Evolutionary conservation across 768 basidiomycete genomes (phyloP).

Genomic region (Leccinum longicurvipes): DNA sequence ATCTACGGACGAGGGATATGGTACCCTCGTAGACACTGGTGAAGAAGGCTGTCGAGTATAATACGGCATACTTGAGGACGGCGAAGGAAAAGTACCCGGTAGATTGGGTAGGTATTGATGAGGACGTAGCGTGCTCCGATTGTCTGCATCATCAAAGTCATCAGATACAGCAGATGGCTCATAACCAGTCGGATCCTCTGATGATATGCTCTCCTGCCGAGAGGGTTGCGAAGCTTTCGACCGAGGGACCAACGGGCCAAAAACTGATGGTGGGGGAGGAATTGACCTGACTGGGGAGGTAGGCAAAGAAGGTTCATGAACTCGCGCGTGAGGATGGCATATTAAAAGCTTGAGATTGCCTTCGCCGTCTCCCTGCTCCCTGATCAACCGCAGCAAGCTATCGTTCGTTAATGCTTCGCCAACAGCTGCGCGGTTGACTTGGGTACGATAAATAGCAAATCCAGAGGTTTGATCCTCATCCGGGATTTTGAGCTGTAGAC

Average conservation of each 20-base stretch:
- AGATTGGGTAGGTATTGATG: conserved; percentile 31
- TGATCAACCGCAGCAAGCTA: conserved; percentile 67
- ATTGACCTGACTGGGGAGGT: conserved; percentile 44
- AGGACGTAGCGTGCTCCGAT: conserved; percentile 44
- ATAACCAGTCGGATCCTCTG: conserved; percentile 62
- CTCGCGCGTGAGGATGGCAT: conserved; percentile 58
- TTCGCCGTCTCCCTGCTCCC: conserved; percentile 66
- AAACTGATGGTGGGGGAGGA: conserved; percentile 47
- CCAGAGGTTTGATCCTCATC: conserved; percentile 74
- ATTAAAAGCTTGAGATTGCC: conserved; percentile 86
- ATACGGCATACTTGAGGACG: conserved; percentile 39
- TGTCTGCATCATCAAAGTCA: conserved; percentile 59
- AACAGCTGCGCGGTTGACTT: conserved; percentile 75
- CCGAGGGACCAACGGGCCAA: conserved; percentile 49
- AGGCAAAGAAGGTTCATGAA: conserved; percentile 48
- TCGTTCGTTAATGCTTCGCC: conserved; percentile 73
- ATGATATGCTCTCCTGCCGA: conserved; percentile 69
- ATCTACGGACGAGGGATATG: conserved; percentile 24
- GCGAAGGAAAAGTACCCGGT: conserved; percentile 25
- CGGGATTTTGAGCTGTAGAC: conserved; percentile 63
- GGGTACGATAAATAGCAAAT: conserved; percentile 83
- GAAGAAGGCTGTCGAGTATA: conserved; percentile 38
- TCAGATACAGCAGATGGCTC: conserved; percentile 53
- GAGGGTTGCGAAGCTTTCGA: conserved; percentile 48
- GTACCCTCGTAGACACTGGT: conserved; percentile 29